Evolutionary conservation across 2,329 filamentous ascomycete species (phyloP), one percentile per base, ranked within the genome.

Genomic region (Aspergillus aculeatinus): DNA sequence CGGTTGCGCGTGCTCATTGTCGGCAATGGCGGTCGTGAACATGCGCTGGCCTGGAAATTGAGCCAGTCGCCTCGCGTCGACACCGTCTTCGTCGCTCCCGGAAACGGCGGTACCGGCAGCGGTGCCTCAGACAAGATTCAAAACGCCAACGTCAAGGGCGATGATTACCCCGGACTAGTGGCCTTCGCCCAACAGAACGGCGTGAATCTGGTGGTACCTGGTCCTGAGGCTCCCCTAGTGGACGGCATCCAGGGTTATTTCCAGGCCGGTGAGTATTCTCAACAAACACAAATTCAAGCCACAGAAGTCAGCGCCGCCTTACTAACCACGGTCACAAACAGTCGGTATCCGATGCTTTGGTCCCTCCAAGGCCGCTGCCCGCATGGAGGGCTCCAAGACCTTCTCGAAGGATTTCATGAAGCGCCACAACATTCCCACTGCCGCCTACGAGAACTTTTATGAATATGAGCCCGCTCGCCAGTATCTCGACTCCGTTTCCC

Each of bases 361-460:
- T 2, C 95, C 95, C 5, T 90, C 88, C 59, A 87, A 90, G 78
- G 86, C 87, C 52, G 94, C 95, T 23, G 93, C 95, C 19, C 85
- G 86, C 49, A 91, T 99, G 85, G 95, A 99, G 78, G 95, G 95
- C 61, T 96, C 91, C 80, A 99, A 99, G 82, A 91, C 94, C 11
- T 98, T 96, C 76, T 92, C 91, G 63, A 99, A 99, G 76, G 93
- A 98, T 76, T 98, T 98, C 74, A 99, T 98, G 95, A 89, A 90
- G 77, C 87, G 89, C 66, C 87, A 96, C 79, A 84, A 85, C 70
- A 96, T 99, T 68, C 93, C 94, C 42, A 98, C 95, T 1, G 95
- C 95, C 16, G 87, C 85, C 44, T 98, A 96, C 79, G 86, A 89
- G 76, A 97, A 96, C 80, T 97, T 98, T 73, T 86, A 83, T 74